phyloP scores from a whole-genome alignment of 176 grass and related monocot species.

The Avena sativa region DNA sequence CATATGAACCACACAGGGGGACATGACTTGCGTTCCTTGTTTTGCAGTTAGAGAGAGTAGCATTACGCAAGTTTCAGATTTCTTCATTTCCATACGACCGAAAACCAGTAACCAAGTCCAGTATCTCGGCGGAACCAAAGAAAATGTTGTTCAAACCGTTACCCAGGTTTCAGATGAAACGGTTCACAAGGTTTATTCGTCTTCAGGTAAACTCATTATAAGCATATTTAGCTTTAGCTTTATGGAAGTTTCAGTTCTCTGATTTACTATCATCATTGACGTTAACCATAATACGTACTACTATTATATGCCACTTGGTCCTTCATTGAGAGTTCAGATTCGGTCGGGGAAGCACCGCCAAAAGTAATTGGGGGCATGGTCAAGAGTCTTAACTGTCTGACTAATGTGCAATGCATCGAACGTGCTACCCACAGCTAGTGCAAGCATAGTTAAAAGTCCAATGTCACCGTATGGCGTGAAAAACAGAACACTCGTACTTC shows the following conservation, averaged over 20 bases:
- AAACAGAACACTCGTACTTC: too few relatives aligned
- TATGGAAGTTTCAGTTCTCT: background rate
- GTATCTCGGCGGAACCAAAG: too few relatives aligned
- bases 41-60: constrained; percentile 18
- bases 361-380: background rate
- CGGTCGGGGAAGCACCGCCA: background rate
- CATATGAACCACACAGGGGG: too few relatives aligned
- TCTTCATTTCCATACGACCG: too few relatives aligned
- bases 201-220: constrained; percentile 17
- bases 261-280: background rate
- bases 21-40: background rate
- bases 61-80: too few relatives aligned
- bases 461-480: too few relatives aligned
- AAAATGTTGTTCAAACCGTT: background rate
- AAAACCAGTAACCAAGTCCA: too few relatives aligned
- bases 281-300: background rate
- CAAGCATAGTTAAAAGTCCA: too few relatives aligned
- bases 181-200: constrained; percentile 35
- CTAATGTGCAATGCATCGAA: background rate
- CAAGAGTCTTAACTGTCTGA: background rate
- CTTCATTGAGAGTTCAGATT: constrained; percentile 25
- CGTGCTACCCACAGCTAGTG: background rate
- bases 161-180: constrained; percentile 6
- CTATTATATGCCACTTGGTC: too few relatives aligned
- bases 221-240: too few relatives aligned